phyloP scores from a whole-genome alignment of 495 filamentous ascomycete species.

The Aspergillus sclerotiicarbonarius region DNA sequence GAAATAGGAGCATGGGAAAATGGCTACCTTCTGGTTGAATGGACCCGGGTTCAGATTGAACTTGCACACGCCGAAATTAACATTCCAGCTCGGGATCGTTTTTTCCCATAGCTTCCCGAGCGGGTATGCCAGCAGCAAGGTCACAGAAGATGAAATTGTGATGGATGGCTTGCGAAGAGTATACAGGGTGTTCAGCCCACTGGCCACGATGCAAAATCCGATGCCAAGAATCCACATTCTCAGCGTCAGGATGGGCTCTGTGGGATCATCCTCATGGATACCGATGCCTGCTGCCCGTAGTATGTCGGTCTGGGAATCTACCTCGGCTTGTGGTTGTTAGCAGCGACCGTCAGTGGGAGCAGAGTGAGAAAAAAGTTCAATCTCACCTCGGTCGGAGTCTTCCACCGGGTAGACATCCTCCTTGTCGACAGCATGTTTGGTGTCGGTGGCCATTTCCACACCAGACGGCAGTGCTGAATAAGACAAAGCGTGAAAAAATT shows the following conservation, averaged over 20 bases:
- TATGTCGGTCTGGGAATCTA: slow-evolving; percentile 21
- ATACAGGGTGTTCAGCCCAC: slow-evolving; percentile 64
- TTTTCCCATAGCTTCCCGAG: slow-evolving; percentile 55
- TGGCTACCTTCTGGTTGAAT: slow-evolving; percentile 54
- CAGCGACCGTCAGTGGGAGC: background rate
- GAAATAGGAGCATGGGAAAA: background rate
- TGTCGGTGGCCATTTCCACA: slow-evolving; percentile 2
- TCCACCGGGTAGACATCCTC: slow-evolving; percentile 1
- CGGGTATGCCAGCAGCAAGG: slow-evolving; percentile 64
- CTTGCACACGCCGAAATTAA: slow-evolving; percentile 45
- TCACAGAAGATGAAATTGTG: slow-evolving; percentile 57
- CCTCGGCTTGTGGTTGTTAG: slow-evolving; percentile 10
- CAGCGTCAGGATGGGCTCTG: slow-evolving; percentile 54
- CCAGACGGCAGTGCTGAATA: background rate
- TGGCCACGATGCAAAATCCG: slow-evolving; percentile 55
- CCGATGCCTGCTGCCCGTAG: slow-evolving; percentile 29
- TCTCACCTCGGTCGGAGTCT: background rate
- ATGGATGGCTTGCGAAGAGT: slow-evolving; percentile 53
- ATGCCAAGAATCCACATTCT: slow-evolving; percentile 65
- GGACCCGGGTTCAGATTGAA: slow-evolving; percentile 62
- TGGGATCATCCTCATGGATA: slow-evolving; percentile 22
- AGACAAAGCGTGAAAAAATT: background rate
- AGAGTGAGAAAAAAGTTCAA: background rate
- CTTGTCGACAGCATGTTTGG: background rate
- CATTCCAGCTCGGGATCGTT: slow-evolving; percentile 45